Base-by-base conservation (phyloP, 345 rosid species). In the Euphorbia peplus region DNA sequence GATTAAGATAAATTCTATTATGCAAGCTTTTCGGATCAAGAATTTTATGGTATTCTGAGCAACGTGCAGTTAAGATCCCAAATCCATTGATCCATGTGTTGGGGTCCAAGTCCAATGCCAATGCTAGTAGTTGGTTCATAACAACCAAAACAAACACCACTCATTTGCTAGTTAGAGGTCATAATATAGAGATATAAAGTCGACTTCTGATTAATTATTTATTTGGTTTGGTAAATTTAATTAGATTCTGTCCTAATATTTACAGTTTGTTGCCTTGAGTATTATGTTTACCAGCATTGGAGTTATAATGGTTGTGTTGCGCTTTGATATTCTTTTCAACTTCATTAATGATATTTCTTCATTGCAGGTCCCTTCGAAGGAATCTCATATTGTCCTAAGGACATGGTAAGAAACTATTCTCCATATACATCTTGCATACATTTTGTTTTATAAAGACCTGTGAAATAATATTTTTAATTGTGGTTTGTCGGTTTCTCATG, bases 331-430 rank as follows among this genome's bases (percentile, higher is more conserved):
- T 47, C 28, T 76, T 66, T 68, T 67, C 25, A 60, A 46, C 28
- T 28, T 19, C 41, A n/a, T 37, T 42, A 10, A 65, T 13, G 6
- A 16, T 11, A 35, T 53, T 57, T 58, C 19, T 63, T 44, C 70
- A 65, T 54, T 64, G 41, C 82, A 91, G 99, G 97, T 84, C 97
- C 97, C 21, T 91, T 91, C 75, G 92, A 88, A 78, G 95, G 86
- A 69, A 77, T 88, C 52, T 88, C 92, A 25, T 84, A 84, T 80
- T 76, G 72, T 67, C 87, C 92, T 37, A 85, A 75, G 69, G 87
- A 83, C 62, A 68, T 73, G 96, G 96, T 95, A 87, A 37, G 75
- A 61, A 37, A 66, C 73, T 70, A 67, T n/a, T 66, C 13, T 68
- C 44, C 21, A 32, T 32, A 4, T 37, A 41, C 26, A 19, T 42